Base-by-base conservation (phyloP, 805 yeast species). In the Metschnikowia similis region DNA sequence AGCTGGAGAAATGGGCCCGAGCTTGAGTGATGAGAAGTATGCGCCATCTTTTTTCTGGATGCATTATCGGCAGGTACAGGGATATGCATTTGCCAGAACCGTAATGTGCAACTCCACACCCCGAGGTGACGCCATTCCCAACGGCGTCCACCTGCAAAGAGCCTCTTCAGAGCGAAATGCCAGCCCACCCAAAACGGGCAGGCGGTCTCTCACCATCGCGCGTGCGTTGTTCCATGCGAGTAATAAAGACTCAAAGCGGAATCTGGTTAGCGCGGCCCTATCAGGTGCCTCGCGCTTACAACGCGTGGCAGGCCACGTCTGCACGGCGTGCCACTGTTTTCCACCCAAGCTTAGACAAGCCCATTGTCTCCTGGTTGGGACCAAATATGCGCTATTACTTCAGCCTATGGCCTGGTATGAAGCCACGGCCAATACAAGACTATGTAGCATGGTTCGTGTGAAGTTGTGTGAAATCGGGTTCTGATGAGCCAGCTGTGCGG, bases 221-320 rank as follows among this genome's bases (percentile, higher is more conserved):
- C n/a, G 39, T 39, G 42, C 34, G 42, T 28, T 21, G 42, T 39
- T 39, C 32, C 34, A 39, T 39, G 42, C 42, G 32, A 39, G 42
- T 39, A 39, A 39, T 39, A 39, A 21, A 39, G 17, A 21, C 42
- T 29, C 42, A 28, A 39, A 6, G 14, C 6, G 42, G 42, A 14
- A 10, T n/a, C 14, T 29, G 28, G 9, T 29, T 10, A 28, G 34
- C 34, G 42, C 42, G 42, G 42, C 13, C 32, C 27, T 39, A 29
- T 21, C 42, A 28, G 14, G 21, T 26, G 42, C 32, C 31, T 27
- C 13, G 27, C 17, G n/a, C 37, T 16, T 8, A 34, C 21, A 28
- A 39, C 42, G 42, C 42, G 32, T 28, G 9, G 13, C 41, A 4
- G n/a, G 42, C 14, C 32, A n/a, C 16, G 31, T 34, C 27, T 29